Evolutionary conservation across 2,329 filamentous ascomycete genomes (phyloP).

Genomic region (Teratosphaeria destructans): DNA sequence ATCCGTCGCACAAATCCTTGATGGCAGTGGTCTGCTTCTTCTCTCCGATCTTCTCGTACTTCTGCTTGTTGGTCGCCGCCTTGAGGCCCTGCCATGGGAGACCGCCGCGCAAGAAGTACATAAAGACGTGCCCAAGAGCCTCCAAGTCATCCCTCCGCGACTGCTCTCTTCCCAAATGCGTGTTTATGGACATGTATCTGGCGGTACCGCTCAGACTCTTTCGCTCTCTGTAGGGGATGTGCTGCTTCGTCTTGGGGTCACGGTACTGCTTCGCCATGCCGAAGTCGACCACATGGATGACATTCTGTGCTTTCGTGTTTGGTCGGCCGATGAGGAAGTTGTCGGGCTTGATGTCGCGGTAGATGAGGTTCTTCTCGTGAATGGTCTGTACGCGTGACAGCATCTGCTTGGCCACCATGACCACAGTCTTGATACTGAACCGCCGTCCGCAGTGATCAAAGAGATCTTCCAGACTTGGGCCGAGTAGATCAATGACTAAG

Average conservation of each 20-base stretch:
- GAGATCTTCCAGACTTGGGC: slow-evolving; percentile 87
- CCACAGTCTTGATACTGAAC: slow-evolving; percentile 94
- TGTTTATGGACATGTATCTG: slow-evolving; percentile 99
- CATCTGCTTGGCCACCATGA: slow-evolving; percentile 99
- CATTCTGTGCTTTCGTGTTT: slow-evolving; percentile 86
- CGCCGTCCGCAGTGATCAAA: slow-evolving; percentile 95
- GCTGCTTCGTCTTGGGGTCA: slow-evolving; percentile 97
- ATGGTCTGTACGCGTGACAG: slow-evolving; percentile 87
- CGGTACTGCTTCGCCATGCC: slow-evolving; percentile 99
- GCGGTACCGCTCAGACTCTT: slow-evolving; percentile 96
- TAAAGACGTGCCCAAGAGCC: slow-evolving; percentile 62
- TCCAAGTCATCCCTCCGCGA: slow-evolving; percentile 93
- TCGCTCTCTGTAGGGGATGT: slow-evolving; percentile 93
- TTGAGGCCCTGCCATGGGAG: slow-evolving; percentile 57
- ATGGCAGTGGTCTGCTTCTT: slow-evolving; percentile 98
- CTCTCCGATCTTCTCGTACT: slow-evolving; percentile 99
- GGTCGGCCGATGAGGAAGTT: slow-evolving; percentile 96
- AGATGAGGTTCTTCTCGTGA: slow-evolving; percentile 98
- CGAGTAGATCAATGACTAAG: slow-evolving; percentile 90
- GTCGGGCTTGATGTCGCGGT: slow-evolving; percentile 98
- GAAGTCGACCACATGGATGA: slow-evolving; percentile 97
- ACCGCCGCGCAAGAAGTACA: slow-evolving; percentile 58
- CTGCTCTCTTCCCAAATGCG: slow-evolving; percentile 90
- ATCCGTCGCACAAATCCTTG: slow-evolving; percentile 93
- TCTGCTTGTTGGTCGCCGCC: slow-evolving; percentile 75